phyloP scores from a whole-genome alignment of 2,329 filamentous ascomycete genomes.

The Dryadomyces quercus-mongolicae region DNA sequence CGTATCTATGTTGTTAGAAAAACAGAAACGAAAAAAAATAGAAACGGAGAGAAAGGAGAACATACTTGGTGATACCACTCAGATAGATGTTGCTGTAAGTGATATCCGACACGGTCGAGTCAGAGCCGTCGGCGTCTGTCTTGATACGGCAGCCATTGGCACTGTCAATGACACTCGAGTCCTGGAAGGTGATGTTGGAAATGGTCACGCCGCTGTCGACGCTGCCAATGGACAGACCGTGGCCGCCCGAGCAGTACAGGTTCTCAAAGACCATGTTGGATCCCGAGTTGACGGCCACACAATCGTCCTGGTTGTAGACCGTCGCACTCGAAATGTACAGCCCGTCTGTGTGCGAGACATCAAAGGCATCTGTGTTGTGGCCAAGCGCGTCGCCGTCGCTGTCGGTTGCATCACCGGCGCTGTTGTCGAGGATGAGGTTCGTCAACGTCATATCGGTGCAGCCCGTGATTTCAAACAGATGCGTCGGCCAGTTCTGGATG shows the following conservation, averaged over 20 bases:
- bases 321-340: slow-evolving; percentile 38
- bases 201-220: slow-evolving; percentile 39
- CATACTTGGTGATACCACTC: slow-evolving; percentile 23
- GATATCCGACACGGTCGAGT: slow-evolving; percentile 32
- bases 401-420: slow-evolving; percentile 21
- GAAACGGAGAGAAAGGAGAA: not conserved
- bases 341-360: slow-evolving; percentile 34
- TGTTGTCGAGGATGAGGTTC: slow-evolving; percentile 25
- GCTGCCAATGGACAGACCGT: slow-evolving; percentile 39
- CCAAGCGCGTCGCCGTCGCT: slow-evolving; percentile 20
- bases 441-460: slow-evolving; percentile 21
- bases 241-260: slow-evolving; percentile 34
- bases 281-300: slow-evolving; percentile 36
- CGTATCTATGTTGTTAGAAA: slow-evolving; percentile 28
- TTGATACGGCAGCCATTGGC: slow-evolving; percentile 37
- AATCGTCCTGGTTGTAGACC: slow-evolving; percentile 50
- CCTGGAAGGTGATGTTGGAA: slow-evolving; percentile 32
- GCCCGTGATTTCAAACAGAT: slow-evolving; percentile 26
- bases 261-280: slow-evolving; percentile 25
- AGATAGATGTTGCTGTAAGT: slow-evolving; percentile 41
- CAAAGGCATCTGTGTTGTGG: slow-evolving; percentile 48
- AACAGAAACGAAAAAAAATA: not conserved
- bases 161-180: slow-evolving; percentile 3
- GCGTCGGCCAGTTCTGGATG: slow-evolving; percentile 28
- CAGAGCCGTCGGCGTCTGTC: slow-evolving; percentile 37